Evolutionary conservation across 2,329 filamentous ascomycete species (phyloP).

Genomic region (Gyromitra esculenta): DNA sequence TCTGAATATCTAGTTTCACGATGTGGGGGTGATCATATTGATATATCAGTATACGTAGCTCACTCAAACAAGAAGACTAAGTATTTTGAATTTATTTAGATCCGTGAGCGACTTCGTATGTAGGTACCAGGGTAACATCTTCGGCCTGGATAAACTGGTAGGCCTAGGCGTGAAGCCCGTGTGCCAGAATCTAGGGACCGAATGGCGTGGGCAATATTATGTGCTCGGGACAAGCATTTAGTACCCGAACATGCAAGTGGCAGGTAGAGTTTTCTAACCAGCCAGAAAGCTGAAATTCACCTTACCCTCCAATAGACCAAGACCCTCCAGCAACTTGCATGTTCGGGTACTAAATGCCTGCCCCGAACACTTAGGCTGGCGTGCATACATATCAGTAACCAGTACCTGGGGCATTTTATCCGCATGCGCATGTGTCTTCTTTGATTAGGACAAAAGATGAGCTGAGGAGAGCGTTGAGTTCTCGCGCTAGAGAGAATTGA

Average conservation of each 20-base stretch:
- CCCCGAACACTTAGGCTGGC: background rate
- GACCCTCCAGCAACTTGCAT: too few relatives aligned
- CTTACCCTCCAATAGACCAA: too few relatives aligned
- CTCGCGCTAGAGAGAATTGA: background rate
- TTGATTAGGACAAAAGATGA: slow-evolving; percentile 5
- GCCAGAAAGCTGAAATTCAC: too few relatives aligned
- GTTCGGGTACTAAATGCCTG: too few relatives aligned
- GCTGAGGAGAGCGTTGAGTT: background rate
- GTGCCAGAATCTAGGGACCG: slow-evolving; percentile 26
- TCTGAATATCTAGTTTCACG: too few relatives aligned
- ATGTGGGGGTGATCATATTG: too few relatives aligned
- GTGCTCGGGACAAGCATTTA: background rate
- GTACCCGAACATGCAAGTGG: too few relatives aligned
- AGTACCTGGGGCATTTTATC: slow-evolving; percentile 7
- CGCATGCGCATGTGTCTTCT: slow-evolving; percentile 27
- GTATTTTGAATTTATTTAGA: background rate
- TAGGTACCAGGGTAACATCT: slow-evolving; percentile 37
- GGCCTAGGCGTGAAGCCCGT: slow-evolving; percentile 2
- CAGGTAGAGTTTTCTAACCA: too few relatives aligned
- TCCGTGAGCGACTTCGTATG: slow-evolving; percentile 24
- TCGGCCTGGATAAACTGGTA: slow-evolving; percentile 25
- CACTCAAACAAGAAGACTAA: background rate
- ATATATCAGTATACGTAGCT: too few relatives aligned
- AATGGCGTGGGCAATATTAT: background rate
- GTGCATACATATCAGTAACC: slow-evolving; percentile 8